Percentiles rank a stretch among this genome's conserved stretches.
Conservation (phyloP, 2,329 filamentous ascomycete species). For the Pseudopyricularia javanii region DNA sequence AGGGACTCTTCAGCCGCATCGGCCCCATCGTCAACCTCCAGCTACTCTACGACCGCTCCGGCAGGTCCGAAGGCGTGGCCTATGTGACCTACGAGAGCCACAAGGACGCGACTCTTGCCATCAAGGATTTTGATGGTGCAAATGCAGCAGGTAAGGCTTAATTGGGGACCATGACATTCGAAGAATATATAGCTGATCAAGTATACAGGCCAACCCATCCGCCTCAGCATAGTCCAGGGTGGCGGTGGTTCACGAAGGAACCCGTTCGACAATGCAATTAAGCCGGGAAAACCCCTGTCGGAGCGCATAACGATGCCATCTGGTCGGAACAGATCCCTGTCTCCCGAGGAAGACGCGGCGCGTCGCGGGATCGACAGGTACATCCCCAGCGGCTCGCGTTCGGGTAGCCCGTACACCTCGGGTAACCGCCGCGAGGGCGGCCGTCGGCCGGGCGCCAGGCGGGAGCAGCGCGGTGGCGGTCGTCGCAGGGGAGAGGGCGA, state of each 20-base stretch:
- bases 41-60: conserved; percentile 75
- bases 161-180: not conserved
- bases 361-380: conserved; percentile 69
- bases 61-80: conserved; percentile 74
- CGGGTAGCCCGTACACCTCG: conserved; percentile 44
- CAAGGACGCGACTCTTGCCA: conserved; percentile 60
- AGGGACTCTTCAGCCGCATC: conserved; percentile 74
- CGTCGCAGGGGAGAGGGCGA: conserved; percentile 9
- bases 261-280: conserved; percentile 42
- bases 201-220: conserved; percentile 61
- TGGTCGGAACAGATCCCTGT: conserved; percentile 51
- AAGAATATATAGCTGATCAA: conserved; percentile 1
- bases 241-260: conserved; percentile 29
- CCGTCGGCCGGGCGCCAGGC: conserved; percentile 29
- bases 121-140: conserved; percentile 74
- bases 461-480: conserved; percentile 23
- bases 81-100: conserved; percentile 67
- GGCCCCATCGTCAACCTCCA: conserved; percentile 58
- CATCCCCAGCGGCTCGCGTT: conserved; percentile 48
- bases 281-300: conserved; percentile 43
- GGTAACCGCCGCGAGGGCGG: conserved; percentile 22
- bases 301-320: conserved; percentile 46
- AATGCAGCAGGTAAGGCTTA: conserved; percentile 61
- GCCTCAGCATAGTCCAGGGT: conserved; percentile 50
- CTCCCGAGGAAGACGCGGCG: conserved; percentile 43